phyloP scores from a whole-genome alignment of 1,284 basidiomycete species.

The Limonomyces culmigenus region DNA sequence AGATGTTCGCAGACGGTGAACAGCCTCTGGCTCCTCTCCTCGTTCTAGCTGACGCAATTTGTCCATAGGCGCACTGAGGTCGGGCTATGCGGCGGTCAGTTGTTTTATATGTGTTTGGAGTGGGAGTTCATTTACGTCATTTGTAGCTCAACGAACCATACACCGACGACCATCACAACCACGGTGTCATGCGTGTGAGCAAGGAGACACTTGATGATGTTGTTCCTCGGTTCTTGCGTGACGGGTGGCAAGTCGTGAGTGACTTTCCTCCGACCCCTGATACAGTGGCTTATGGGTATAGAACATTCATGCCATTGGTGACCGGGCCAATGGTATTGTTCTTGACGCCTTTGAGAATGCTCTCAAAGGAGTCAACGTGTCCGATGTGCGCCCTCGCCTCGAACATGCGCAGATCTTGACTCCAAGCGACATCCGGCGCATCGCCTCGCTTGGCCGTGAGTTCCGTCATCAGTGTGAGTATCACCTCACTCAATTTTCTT shows the following conservation, averaged over 20 bases:
- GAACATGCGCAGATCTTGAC: constrained; percentile 85
- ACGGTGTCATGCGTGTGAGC: constrained; percentile 63
- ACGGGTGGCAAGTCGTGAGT: constrained; percentile 71
- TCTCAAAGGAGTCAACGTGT: constrained; percentile 37
- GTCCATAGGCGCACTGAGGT: no score
- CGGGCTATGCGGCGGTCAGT: no score
- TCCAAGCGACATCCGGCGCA: constrained; percentile 50
- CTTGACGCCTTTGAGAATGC: constrained; percentile 68
- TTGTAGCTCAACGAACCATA: constrained; percentile 62
- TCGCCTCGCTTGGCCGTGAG: constrained; percentile 64
- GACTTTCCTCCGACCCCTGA: not conserved
- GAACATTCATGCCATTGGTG: constrained; percentile 88
- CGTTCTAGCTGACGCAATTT: no score
- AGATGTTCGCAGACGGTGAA: constrained; percentile 77
- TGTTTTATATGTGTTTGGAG: no score
- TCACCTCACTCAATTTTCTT: constrained; percentile 1
- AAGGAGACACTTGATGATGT: constrained; percentile 43
- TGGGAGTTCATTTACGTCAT: no score
- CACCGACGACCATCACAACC: constrained; percentile 58
- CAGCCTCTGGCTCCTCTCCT: constrained; percentile 3
- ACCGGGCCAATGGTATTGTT: constrained; percentile 75
- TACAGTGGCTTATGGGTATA: constrained; percentile 12
- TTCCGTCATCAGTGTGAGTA: no score
- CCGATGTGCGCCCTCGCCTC: constrained; percentile 59
- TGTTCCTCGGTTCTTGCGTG: constrained; percentile 53